These are phyloP conservation scores for Microthlaspi erraticum DNA, from an alignment of 345 rosid genomes.

Conservation along the genomic window DNA sequence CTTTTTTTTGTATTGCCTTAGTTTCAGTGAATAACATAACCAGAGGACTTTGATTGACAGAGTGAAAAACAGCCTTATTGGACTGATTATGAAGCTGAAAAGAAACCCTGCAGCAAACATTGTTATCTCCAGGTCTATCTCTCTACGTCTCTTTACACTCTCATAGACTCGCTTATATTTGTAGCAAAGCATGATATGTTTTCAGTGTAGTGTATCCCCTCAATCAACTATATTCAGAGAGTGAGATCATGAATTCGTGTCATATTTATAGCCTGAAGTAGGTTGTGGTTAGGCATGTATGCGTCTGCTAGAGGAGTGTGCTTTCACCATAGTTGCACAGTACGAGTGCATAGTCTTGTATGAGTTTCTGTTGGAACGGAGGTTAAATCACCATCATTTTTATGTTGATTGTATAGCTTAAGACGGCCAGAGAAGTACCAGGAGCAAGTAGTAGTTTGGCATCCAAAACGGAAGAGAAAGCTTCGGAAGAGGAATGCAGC, in stretches of 20 bases:
- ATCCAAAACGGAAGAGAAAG: constrained; percentile 44
- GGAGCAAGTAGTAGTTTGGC: constrained; percentile 47
- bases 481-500: constrained; percentile 48
- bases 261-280: constrained; percentile 20
- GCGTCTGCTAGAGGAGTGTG: constrained; percentile 26
- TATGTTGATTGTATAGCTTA: constrained; percentile 55
- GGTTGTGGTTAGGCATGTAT: constrained; percentile 22
- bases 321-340: constrained; percentile 20
- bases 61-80: constrained; percentile 82
- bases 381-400: constrained; percentile 38
- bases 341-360: constrained; percentile 21
- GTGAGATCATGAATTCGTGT: constrained; percentile 32
- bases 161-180: not conserved
- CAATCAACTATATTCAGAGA: not conserved
- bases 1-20: constrained; percentile 21
- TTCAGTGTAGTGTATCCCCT: constrained; percentile 13
- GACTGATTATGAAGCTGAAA: constrained; percentile 81
- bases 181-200: constrained; percentile 5
- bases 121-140: constrained; percentile 78
- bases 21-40: constrained; percentile 39
- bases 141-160: constrained; percentile 32
- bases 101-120: constrained; percentile 84
- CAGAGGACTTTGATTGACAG: constrained; percentile 55
- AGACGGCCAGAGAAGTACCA: constrained; percentile 54
- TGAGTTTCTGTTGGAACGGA: constrained; percentile 12